phyloP scores from a whole-genome alignment of 2,329 filamentous ascomycete species.

The Basipetospora chlamydospora region DNA sequence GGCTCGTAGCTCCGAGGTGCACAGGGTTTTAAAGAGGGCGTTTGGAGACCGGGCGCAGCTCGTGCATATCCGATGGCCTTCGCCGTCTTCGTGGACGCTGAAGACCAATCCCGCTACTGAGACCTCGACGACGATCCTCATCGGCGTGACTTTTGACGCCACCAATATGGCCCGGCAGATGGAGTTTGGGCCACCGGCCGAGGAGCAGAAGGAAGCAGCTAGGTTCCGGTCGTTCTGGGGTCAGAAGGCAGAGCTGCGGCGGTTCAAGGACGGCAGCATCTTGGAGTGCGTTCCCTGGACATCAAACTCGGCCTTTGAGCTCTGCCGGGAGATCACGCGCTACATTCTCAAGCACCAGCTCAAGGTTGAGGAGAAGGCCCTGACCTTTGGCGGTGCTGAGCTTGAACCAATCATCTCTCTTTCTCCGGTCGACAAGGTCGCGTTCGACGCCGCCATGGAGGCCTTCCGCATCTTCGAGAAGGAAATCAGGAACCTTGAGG shows the following conservation, averaged over 20 bases:
- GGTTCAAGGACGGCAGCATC: conserved; percentile 92
- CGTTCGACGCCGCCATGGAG: conserved; percentile 55
- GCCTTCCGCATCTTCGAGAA: conserved; percentile 61
- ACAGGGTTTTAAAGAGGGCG: conserved; percentile 52
- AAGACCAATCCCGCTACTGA: conserved; percentile 7
- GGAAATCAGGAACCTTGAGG: conserved; percentile 62
- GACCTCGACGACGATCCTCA: conserved; percentile 27
- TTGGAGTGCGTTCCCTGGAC: conserved; percentile 84
- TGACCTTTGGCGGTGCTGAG: conserved; percentile 35
- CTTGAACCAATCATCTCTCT: conserved; percentile 33
- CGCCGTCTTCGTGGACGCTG: conserved; percentile 16
- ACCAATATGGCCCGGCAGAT: conserved; percentile 60
- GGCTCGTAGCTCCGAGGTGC: conserved; percentile 40
- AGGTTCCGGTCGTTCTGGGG: conserved; percentile 90
- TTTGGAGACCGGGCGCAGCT: conserved; percentile 60
- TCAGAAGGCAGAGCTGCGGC: conserved; percentile 76
- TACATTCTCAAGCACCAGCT: conserved; percentile 61
- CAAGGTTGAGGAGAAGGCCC: conserved; percentile 37
- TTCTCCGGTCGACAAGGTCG: conserved; percentile 31
- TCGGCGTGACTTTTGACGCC: conserved; percentile 61
- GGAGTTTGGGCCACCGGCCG: conserved; percentile 76
- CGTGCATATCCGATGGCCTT: conserved; percentile 39
- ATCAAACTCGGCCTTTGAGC: conserved; percentile 43
- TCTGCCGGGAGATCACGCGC: conserved; percentile 66
- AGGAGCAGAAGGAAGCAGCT: conserved; percentile 69